These are phyloP conservation scores for Trichoderma orchidacearum DNA, from an alignment of 495 filamentous ascomycete genomes.

Conservation along the genomic window DNA sequence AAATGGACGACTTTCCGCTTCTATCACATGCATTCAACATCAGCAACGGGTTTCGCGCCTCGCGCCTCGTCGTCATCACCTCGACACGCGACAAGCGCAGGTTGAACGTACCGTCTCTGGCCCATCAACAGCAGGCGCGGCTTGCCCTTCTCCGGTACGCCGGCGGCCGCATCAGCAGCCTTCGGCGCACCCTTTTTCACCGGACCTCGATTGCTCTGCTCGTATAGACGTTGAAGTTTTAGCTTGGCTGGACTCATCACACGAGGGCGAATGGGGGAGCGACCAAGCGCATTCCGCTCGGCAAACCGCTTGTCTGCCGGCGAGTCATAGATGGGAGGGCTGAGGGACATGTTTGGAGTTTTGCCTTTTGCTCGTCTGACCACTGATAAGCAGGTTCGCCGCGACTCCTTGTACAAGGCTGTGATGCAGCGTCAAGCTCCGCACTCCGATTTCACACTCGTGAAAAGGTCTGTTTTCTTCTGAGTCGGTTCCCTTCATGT, in stretches of 20 bases:
- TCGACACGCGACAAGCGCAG: neutral
- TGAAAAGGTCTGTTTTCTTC: no score
- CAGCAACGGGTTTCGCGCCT: constrained; percentile 1
- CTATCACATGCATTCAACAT: constrained; percentile 25
- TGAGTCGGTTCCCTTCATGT: no score
- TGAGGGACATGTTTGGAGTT: neutral
- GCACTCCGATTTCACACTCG: no score
- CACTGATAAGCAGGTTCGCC: no score
- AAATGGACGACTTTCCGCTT: constrained; percentile 95
- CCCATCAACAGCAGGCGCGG: constrained; percentile 91
- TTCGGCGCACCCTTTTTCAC: constrained; percentile 26
- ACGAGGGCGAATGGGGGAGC: neutral
- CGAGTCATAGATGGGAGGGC: neutral
- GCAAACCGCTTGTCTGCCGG: neutral
- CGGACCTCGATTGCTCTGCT: constrained; percentile 38
- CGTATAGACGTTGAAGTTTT: constrained; percentile 40
- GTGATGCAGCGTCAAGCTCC: neutral
- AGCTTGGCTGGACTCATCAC: constrained; percentile 30
- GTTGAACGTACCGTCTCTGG: constrained; percentile 59
- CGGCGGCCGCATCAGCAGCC: constrained; percentile 21
- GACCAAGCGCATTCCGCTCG: neutral
- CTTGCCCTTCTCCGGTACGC: constrained; percentile 42
- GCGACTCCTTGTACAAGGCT: no score
- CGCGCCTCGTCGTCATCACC: no score
- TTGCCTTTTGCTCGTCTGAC: no score